These are phyloP conservation scores for Recurvomyces mirabilis DNA, from an alignment of 495 filamentous ascomycete genomes.

Conservation along the genomic window DNA sequence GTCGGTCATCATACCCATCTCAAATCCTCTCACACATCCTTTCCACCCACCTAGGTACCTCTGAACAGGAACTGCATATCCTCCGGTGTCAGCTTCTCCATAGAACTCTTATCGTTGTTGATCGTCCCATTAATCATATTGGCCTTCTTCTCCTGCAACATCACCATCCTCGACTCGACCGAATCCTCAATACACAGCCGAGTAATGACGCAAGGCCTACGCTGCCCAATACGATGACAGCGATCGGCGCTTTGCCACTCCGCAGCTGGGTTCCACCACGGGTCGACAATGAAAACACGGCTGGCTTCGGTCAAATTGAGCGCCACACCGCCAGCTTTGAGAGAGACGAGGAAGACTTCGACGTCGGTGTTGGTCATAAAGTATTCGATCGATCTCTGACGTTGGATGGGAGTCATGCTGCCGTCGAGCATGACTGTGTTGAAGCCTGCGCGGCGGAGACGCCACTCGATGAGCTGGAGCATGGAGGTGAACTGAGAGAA, in stretches of 20 bases:
- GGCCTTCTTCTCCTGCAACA: slow-evolving; percentile 94
- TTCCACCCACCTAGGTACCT: slow-evolving; percentile 37
- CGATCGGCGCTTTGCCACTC: slow-evolving; percentile 97
- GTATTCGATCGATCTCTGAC: slow-evolving; percentile 80
- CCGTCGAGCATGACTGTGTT: slow-evolving; percentile 96
- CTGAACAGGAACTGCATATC: slow-evolving; percentile 94
- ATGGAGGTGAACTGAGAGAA: slow-evolving; percentile 65
- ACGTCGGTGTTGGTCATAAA: slow-evolving; percentile 92
- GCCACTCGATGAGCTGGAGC: slow-evolving; percentile 83
- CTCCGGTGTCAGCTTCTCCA: slow-evolving; percentile 79
- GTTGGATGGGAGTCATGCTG: slow-evolving; percentile 84
- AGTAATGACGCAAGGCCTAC: slow-evolving; percentile 85
- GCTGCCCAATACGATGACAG: slow-evolving; percentile 94
- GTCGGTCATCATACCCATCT: no score
- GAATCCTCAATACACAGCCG: slow-evolving; percentile 90
- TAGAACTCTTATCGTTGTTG: slow-evolving; percentile 74
- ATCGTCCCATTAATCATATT: slow-evolving; percentile 93
- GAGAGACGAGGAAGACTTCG: slow-evolving; percentile 85
- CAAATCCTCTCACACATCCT: no score
- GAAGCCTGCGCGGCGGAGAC: slow-evolving; percentile 84
- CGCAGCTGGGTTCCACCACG: slow-evolving; percentile 75
- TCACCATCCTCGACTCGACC: slow-evolving; percentile 86
- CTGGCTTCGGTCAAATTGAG: slow-evolving; percentile 91
- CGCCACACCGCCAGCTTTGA: slow-evolving; percentile 92
- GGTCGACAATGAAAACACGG: slow-evolving; percentile 88